Base-by-base conservation (phyloP, 352 stramenopile species). In the Phytophthora nicotianae region DNA sequence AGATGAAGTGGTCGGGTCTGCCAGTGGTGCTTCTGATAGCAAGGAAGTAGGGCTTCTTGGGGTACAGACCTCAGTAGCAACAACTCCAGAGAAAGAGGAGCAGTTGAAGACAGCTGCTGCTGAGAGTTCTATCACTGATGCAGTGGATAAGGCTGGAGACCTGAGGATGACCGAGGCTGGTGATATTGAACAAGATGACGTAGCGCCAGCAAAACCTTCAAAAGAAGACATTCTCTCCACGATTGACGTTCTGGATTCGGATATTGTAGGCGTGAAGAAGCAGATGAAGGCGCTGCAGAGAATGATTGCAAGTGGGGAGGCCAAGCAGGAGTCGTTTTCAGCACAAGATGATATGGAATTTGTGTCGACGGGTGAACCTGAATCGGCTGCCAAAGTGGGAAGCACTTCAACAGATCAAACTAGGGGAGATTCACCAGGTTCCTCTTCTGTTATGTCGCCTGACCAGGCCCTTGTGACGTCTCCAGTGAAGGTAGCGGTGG, bases 151-250 rank as follows among this genome's bases (percentile, higher is more conserved):
- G 16, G 17, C 41, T 50, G 49, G 47, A 17, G 8, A 62, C 21
- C 9, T 11, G 26, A 58, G 53, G 10, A 51, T 56, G 23, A 32
- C 21, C 20, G 56, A 58, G n/a, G 33, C 3, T 38, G 20, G 37
- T 47, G 62, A 40, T 50, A 58, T 35, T 7, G 57, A 60, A 16
- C 50, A 57, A 53, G 50, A 52, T 33, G 38, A 50, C 4, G 38
- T 52, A 29, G 41, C 23, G 2, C 11, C 37, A 38, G 32, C 35
- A 38, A 77, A 79, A 24, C 72, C 73, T 1, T 84, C 81, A 35
- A 96, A 96, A 54, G 84, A 93, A 58, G 70, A 81, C 20, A 93
- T 96, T 66, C 64, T 96, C n/a, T 74, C 67, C 5, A 79, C 85
- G 13, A 96, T 96, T 41, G 87, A 96, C 50, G 41, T 65, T 29